These are phyloP conservation scores for Cyphellophora attinorum DNA, from an alignment of 2,329 filamentous ascomycete species.

Conservation along the genomic window DNA sequence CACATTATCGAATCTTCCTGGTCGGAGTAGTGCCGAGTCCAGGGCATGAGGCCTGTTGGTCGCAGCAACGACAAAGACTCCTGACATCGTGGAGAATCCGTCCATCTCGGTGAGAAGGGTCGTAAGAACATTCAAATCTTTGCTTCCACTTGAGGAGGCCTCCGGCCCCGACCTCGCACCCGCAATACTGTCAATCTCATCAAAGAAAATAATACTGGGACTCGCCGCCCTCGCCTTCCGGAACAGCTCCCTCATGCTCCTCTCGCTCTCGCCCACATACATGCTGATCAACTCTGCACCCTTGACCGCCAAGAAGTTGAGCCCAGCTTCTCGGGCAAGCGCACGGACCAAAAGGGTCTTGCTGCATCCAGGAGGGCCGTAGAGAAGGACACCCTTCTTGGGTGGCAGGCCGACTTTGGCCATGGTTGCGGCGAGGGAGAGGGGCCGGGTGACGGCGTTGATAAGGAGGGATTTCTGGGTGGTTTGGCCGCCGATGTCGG, in stretches of 20 bases:
- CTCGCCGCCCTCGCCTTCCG: constrained; percentile 73
- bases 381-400: constrained; percentile 76
- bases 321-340: constrained; percentile 76
- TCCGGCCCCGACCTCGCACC: constrained; percentile 35
- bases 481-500: constrained; percentile 78
- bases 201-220: constrained; percentile 92
- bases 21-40: constrained; percentile 75
- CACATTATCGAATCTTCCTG: constrained; percentile 74
- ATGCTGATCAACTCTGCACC: constrained; percentile 89
- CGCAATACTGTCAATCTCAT: constrained; percentile 86
- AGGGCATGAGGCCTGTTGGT: constrained; percentile 84
- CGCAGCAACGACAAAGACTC: constrained; percentile 79
- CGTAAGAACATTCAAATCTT: constrained; percentile 71
- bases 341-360: constrained; percentile 91
- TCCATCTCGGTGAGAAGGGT: constrained; percentile 93
- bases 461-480: constrained; percentile 57
- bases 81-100: constrained; percentile 74
- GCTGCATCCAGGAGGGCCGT: constrained; percentile 87
- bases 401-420: constrained; percentile 44
- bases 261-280: constrained; percentile 93
- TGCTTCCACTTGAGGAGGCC: constrained; percentile 30
- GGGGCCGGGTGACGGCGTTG: constrained; percentile 48
- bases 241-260: constrained; percentile 76
- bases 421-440: constrained; percentile 45
- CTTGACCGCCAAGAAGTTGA: constrained; percentile 93